These are phyloP conservation scores for Fusarium robinianum DNA, from an alignment of 2,329 filamentous ascomycete species.

Conservation along the genomic window DNA sequence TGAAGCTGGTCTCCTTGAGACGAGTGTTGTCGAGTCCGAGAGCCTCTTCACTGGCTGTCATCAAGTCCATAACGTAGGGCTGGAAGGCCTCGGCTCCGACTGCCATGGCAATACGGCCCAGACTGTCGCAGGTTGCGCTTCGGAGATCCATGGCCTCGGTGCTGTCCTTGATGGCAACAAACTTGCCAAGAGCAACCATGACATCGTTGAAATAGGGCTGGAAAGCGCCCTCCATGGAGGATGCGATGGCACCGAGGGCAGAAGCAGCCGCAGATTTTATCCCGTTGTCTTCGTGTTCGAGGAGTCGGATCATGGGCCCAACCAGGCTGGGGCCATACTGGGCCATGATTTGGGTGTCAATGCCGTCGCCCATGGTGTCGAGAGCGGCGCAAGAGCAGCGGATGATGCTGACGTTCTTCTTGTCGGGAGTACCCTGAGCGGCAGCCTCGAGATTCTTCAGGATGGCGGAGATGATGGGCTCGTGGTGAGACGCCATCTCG, in stretches of 20 bases:
- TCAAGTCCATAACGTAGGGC: slow-evolving; percentile 86
- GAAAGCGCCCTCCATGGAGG: slow-evolving; percentile 81
- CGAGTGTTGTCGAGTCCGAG: slow-evolving; percentile 86
- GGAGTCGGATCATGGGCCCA: slow-evolving; percentile 80
- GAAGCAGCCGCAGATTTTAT: slow-evolving; percentile 89
- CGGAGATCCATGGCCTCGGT: slow-evolving; percentile 90
- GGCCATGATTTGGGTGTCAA: slow-evolving; percentile 75
- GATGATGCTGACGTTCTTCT: slow-evolving; percentile 82
- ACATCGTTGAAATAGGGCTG: slow-evolving; percentile 88
- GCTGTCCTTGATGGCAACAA: slow-evolving; percentile 82
- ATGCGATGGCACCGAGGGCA: slow-evolving; percentile 88
- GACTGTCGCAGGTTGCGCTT: slow-evolving; percentile 86
- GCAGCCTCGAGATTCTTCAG: slow-evolving; percentile 89
- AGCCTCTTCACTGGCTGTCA: slow-evolving; percentile 91
- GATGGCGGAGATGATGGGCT: slow-evolving; percentile 79
- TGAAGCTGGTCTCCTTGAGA: slow-evolving; percentile 94
- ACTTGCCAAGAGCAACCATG: slow-evolving; percentile 86
- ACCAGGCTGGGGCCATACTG: slow-evolving; percentile 83
- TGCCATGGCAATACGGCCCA: slow-evolving; percentile 89
- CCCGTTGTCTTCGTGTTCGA: slow-evolving; percentile 82
- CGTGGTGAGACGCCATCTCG: slow-evolving; percentile 84
- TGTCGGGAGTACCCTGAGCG: slow-evolving; percentile 67
- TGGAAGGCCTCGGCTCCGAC: slow-evolving; percentile 87
- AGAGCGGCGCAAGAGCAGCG: slow-evolving; percentile 88
- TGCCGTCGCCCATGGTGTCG: slow-evolving; percentile 88